phyloP scores from a whole-genome alignment of 176 grass and related monocot genomes.

The Ensete glaucum region DNA sequence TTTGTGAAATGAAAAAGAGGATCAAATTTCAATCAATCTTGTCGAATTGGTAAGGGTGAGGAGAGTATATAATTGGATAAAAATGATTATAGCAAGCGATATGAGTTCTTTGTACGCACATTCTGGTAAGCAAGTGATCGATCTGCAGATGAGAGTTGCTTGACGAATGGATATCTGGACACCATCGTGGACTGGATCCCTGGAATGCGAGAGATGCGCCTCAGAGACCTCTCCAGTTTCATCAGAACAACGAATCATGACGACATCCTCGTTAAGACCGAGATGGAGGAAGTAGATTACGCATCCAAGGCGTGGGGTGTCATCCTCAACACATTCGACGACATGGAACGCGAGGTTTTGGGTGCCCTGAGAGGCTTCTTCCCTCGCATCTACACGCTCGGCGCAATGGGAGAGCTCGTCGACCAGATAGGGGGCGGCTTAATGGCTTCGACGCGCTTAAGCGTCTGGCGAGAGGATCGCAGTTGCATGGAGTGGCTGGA shows the following conservation, averaged over 20 bases:
- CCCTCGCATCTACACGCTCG: not conserved
- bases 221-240: conserved; percentile 7
- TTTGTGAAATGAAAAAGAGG: not conserved
- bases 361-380: not conserved
- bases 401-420: not conserved
- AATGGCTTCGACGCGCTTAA: not conserved
- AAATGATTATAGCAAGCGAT: not conserved
- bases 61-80: not conserved
- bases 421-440: not conserved
- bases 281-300: not conserved
- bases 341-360: conserved; percentile 1
- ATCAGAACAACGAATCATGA: not conserved
- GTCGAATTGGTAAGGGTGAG: not conserved
- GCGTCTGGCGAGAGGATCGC: not conserved
- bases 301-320: not conserved
- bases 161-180: conserved; percentile 7
- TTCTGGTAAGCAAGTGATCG: not conserved
- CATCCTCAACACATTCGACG: conserved; percentile 15
- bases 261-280: not conserved
- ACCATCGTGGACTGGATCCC: not conserved
- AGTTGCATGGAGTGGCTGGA: conserved; percentile 6
- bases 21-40: not conserved
- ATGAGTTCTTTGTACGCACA: not conserved
- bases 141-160: not conserved
- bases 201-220: not conserved